Conservation (phyloP, 768 basidiomycete genomes). For the Sistotremastrum suecicum region DNA sequence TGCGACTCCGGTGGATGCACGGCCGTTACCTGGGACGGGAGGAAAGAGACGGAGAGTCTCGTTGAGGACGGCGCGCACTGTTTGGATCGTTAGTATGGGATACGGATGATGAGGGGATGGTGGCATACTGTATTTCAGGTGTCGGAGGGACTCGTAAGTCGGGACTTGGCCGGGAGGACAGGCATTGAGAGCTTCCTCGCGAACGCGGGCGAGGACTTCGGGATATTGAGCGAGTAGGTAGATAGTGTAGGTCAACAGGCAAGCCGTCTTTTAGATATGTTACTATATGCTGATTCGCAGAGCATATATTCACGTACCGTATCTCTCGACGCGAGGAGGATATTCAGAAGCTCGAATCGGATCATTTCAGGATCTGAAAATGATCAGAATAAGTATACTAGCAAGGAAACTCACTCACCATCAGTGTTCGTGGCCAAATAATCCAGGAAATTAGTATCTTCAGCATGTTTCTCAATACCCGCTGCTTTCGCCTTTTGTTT, state of each 20-base stretch:
- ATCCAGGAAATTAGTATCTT: constrained; percentile 50
- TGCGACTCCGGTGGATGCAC: constrained; percentile 36
- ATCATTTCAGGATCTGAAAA: constrained; percentile 45
- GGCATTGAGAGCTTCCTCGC: constrained; percentile 44
- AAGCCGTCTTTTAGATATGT: constrained; percentile 38
- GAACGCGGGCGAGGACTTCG: constrained; percentile 34
- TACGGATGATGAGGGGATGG: constrained; percentile 7
- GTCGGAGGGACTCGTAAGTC: constrained; percentile 40
- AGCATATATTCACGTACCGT: constrained; percentile 32
- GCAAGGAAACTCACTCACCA: constrained; percentile 23
- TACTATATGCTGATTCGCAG: not conserved
- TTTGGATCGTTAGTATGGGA: constrained; percentile 7
- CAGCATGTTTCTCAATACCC: constrained; percentile 24
- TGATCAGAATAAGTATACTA: not conserved
- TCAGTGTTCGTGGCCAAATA: constrained; percentile 54
- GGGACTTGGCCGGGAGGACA: constrained; percentile 35
- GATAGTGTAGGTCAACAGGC: constrained; percentile 50
- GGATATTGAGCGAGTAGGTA: constrained; percentile 61
- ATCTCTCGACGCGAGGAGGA: constrained; percentile 66
- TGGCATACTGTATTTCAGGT: constrained; percentile 51
- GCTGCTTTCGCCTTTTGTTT: constrained; percentile 24
- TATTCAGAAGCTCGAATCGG: constrained; percentile 64
- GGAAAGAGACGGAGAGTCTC: constrained; percentile 70
- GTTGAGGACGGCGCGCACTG: constrained; percentile 66
- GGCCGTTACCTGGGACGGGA: constrained; percentile 60